These are phyloP conservation scores for Cordyceps cicadae DNA, from an alignment of 2,329 filamentous ascomycete genomes.

Conservation along the genomic window DNA sequence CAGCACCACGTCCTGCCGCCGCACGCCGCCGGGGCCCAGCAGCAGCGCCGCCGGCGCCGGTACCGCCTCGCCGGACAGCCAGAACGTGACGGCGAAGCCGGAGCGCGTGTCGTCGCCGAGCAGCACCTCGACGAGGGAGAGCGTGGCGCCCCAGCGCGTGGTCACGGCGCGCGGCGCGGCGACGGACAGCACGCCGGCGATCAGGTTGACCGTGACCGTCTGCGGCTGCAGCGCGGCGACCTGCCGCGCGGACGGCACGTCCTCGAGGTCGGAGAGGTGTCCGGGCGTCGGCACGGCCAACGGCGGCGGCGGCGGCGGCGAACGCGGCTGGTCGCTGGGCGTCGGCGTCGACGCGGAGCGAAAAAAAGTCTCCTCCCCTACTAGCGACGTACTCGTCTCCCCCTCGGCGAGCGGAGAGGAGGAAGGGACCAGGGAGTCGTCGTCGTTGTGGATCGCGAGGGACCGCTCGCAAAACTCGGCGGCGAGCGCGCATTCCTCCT, in stretches of 20 bases:
- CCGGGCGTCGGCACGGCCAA: constrained; percentile 19
- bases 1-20: constrained; percentile 68
- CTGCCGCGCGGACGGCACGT: constrained; percentile 60
- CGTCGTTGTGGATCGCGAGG: constrained; percentile 55
- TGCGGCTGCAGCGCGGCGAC: constrained; percentile 64
- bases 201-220: constrained; percentile 72
- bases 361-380: constrained; percentile 28
- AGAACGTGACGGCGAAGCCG: constrained; percentile 77
- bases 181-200: constrained; percentile 71
- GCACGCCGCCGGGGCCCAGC: constrained; percentile 43
- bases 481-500: constrained; percentile 30
- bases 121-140: constrained; percentile 66
- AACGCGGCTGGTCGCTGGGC: constrained; percentile 9
- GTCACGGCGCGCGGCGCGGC: constrained; percentile 58
- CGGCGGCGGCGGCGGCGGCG: constrained; percentile 17
- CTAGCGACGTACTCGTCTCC: no score
- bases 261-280: constrained; percentile 48
- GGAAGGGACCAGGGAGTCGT: constrained; percentile 33
- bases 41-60: constrained; percentile 26
- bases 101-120: constrained; percentile 80
- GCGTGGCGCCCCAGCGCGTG: constrained; percentile 53
- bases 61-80: constrained; percentile 47
- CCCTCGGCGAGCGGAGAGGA: constrained; percentile 48
- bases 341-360: constrained; percentile 18
- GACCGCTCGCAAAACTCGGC: constrained; percentile 73